Evolutionary conservation across 2,329 filamentous ascomycete species (phyloP).

Genomic region (Scleromitrula shiraiana): DNA sequence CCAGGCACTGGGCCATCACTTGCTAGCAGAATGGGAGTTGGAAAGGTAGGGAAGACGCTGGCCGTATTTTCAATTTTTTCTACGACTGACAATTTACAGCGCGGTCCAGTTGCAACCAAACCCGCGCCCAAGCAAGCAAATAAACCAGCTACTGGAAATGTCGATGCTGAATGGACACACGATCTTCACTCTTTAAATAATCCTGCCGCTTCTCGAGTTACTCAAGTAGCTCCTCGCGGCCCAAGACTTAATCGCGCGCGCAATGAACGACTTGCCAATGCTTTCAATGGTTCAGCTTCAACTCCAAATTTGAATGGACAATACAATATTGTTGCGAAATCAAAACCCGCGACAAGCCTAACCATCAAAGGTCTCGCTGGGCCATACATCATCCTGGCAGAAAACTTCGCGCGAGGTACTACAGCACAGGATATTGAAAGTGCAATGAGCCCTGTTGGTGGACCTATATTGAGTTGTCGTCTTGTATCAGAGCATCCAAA

Average conservation of each 20-base stretch:
- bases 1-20: constrained; percentile 46
- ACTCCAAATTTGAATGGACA: constrained; percentile 28
- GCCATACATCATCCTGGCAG: constrained; percentile 64
- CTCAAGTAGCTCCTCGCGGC: constrained; percentile 32
- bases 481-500: constrained; percentile 61
- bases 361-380: constrained; percentile 67
- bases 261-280: constrained; percentile 22
- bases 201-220: constrained; percentile 34
- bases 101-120: constrained; percentile 20
- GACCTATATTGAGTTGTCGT: constrained; percentile 57
- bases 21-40: constrained; percentile 64
- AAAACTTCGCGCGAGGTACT: constrained; percentile 77
- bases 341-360: constrained; percentile 41
- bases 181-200: constrained; percentile 51
- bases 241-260: constrained; percentile 22
- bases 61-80: background rate
- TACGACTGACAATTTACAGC: constrained; percentile 16
- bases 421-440: constrained; percentile 77
- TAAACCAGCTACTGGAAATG: constrained; percentile 41
- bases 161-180: constrained; percentile 64
- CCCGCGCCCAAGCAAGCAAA: constrained; percentile 13
- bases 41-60: constrained; percentile 47
- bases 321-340: constrained; percentile 30
- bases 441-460: constrained; percentile 69
- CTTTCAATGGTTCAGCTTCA: constrained; percentile 24